These are phyloP conservation scores for Rhodotorula kratochvilovae DNA, from an alignment of 768 basidiomycete species.

Conservation along the genomic window DNA sequence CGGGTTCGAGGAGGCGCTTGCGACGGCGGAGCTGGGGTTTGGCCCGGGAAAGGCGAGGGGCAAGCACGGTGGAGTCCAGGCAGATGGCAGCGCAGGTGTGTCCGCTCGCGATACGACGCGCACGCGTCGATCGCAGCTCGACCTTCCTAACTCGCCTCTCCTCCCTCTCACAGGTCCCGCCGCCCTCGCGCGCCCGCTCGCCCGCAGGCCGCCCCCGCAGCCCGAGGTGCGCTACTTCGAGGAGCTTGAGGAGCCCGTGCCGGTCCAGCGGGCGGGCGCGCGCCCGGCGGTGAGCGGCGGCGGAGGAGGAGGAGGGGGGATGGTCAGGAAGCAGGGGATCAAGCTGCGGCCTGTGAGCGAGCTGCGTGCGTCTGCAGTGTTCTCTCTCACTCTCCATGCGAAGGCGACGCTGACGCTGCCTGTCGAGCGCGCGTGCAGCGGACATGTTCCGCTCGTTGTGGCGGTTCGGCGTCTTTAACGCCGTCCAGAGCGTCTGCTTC, in stretches of 20 bases:
- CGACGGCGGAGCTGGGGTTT: background rate
- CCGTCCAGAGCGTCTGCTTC: conserved; percentile 79
- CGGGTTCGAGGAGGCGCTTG: background rate
- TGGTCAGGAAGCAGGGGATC: background rate
- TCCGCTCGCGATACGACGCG: too few species aligned
- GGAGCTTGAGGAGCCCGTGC: background rate
- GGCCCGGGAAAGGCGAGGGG: too few species aligned
- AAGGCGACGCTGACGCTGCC: background rate
- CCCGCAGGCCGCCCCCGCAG: too few species aligned
- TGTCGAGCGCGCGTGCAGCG: conserved; percentile 53
- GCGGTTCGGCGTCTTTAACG: conserved; percentile 86
- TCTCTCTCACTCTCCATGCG: background rate
- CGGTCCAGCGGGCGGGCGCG: too few species aligned
- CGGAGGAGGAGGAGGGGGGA: background rate
- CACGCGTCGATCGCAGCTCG: too few species aligned
- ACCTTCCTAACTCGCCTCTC: background rate
- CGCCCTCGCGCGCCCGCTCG: background rate
- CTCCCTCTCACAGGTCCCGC: background rate
- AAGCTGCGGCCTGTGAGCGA: conserved; percentile 25
- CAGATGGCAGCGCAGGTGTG: too few species aligned
- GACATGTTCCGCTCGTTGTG: conserved; percentile 75
- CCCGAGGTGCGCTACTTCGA: background rate
- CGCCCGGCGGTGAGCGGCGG: too few species aligned
- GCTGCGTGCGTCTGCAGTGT: conserved; percentile 10
- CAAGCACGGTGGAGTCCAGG: too few species aligned